phyloP scores from a whole-genome alignment of 192 early-diverging fungal species.

The Coemansia sp. region DNA sequence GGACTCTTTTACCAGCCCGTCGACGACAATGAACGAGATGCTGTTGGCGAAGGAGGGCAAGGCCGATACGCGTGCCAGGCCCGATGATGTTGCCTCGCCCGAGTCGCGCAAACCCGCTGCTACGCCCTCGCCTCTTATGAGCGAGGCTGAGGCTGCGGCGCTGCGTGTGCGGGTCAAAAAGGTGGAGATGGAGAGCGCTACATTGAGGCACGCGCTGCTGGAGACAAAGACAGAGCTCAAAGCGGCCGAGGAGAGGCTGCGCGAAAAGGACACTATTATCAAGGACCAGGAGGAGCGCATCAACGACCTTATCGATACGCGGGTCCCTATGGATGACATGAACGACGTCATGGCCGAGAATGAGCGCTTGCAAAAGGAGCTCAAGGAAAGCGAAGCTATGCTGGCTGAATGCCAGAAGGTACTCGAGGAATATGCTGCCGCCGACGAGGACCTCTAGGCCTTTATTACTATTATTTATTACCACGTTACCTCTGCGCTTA shows the following conservation, averaged over 20 bases:
- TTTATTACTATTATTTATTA: no score
- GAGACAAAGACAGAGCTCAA: conserved; percentile 52
- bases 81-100: conserved; percentile 1
- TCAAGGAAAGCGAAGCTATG: conserved; percentile 42
- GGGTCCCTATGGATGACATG: conserved; percentile 54
- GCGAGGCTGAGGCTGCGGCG: conserved; percentile 4
- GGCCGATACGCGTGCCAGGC: conserved; percentile 1
- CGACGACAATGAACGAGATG: conserved; percentile 36
- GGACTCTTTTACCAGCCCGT: conserved; percentile 29
- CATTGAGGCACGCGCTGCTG: conserved; percentile 50
- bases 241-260: conserved; percentile 43
- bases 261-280: conserved; percentile 49
- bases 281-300: conserved; percentile 43
- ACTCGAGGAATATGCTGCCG: conserved; percentile 48
- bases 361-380: conserved; percentile 25
- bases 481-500: no score
- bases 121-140: neutral
- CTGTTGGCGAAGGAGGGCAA: conserved; percentile 28
- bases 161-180: conserved; percentile 14
- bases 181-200: conserved; percentile 39
- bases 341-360: conserved; percentile 47
- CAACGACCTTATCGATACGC: conserved; percentile 50
- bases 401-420: conserved; percentile 50
- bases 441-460: conserved; percentile 3
- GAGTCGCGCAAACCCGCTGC: neutral